Evolutionary conservation across 78 protist genomes (phyloP).

Genomic region (Tieghemostelium lacteum): DNA sequence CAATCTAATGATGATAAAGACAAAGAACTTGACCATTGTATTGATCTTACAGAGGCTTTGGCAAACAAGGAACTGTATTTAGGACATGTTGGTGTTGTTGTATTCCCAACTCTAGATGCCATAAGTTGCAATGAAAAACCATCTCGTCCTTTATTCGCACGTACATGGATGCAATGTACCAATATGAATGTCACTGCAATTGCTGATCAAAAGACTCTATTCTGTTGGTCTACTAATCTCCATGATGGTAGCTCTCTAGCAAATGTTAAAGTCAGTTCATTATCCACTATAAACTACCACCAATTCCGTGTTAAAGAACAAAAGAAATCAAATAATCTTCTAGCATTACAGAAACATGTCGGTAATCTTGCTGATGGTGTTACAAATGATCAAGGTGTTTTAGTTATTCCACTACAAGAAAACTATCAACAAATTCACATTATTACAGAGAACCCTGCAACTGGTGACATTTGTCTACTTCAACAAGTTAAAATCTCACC

Average conservation of each 20-base stretch:
- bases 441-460: constrained; percentile 32
- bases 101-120: constrained; percentile 33
- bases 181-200: constrained; percentile 38
- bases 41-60: constrained; percentile 31
- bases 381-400: constrained; percentile 51
- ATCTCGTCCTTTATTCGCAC: not conserved
- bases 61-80: not conserved
- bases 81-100: constrained; percentile 69
- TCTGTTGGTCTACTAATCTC: constrained; percentile 11
- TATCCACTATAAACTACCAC: constrained; percentile 34
- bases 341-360: constrained; percentile 27
- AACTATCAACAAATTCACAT: constrained; percentile 37
- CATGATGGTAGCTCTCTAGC: constrained; percentile 1
- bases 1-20: constrained; percentile 7
- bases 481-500: constrained; percentile 28
- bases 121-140: constrained; percentile 45
- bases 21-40: constrained; percentile 15
- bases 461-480: constrained; percentile 9
- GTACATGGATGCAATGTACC: constrained; percentile 63
- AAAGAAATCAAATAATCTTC: constrained; percentile 23
- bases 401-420: constrained; percentile 15
- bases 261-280: constrained; percentile 29
- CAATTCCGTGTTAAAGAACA: constrained; percentile 27
- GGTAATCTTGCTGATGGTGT: constrained; percentile 62
- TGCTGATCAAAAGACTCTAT: constrained; percentile 22